Percentiles rank a stretch among this genome's conserved stretches.
phyloP scores from a whole-genome alignment of 345 rosid species.

The Hirschfeldia incana region DNA sequence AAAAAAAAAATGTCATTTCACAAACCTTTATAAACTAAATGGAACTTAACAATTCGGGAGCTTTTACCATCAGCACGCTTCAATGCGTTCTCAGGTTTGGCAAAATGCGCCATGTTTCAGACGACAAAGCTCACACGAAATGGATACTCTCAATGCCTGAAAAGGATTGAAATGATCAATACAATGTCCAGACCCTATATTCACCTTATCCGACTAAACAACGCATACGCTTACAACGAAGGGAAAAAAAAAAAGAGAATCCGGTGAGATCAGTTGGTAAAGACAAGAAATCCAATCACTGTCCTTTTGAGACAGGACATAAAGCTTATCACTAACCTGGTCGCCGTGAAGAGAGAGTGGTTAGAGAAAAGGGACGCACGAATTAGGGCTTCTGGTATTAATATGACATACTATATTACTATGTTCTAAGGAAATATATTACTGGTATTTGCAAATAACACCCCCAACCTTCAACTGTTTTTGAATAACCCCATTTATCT shows the following conservation, averaged over 20 bases:
- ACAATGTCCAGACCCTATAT: constrained; percentile 16
- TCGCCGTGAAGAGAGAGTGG: constrained; percentile 23
- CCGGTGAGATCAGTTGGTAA: constrained; percentile 4
- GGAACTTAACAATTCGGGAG: neutral
- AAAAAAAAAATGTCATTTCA: constrained; percentile 2
- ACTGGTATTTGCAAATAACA: constrained; percentile 8
- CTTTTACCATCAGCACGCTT: constrained; percentile 88
- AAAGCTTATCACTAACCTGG: constrained; percentile 24
- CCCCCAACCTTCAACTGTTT: neutral
- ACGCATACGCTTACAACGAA: neutral
- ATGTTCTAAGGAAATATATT: constrained; percentile 14
- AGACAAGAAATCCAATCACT: constrained; percentile 20
- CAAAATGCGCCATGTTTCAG: constrained; percentile 60
- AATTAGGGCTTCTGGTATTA: constrained; percentile 33
- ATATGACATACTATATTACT: constrained; percentile 11
- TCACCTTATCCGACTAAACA: neutral
- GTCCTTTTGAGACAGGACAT: neutral
- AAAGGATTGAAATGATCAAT: neutral
- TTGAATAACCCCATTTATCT: neutral
- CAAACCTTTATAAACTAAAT: neutral
- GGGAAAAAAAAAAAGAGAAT: neutral
- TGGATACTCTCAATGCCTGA: neutral
- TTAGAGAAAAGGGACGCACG: neutral
- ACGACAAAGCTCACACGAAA: neutral
- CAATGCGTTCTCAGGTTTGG: constrained; percentile 84